Conservation (phyloP, 1,284 basidiomycete species). For the Rhodotorula sp. region DNA sequence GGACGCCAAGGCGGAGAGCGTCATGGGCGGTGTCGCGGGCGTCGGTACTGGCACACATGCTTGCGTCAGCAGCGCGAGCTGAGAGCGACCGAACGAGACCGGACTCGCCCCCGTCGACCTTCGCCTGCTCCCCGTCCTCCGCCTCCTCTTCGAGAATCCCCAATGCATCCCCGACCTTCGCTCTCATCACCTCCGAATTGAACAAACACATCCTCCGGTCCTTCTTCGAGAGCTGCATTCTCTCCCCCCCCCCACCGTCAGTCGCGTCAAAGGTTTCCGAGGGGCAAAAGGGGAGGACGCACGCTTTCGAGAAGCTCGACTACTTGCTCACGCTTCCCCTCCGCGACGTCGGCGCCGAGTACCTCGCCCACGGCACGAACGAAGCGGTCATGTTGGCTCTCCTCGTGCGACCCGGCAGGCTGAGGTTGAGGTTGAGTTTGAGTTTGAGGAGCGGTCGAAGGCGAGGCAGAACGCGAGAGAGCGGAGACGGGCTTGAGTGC, state of each 20-base stretch:
- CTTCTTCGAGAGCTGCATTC: slow-evolving; percentile 63
- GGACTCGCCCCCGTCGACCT: background rate
- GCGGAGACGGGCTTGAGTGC: slow-evolving; percentile 16
- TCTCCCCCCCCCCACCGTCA: too few relatives aligned
- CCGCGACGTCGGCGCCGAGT: slow-evolving; percentile 53
- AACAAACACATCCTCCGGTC: slow-evolving; percentile 86
- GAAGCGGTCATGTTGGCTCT: slow-evolving; percentile 66
- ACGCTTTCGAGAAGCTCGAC: slow-evolving; percentile 67
- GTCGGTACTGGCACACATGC: too few relatives aligned
- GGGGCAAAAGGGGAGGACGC: background rate
- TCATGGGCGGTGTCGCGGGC: background rate
- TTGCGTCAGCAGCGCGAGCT: background rate
- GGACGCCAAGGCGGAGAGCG: slow-evolving; percentile 48
- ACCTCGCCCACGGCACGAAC: slow-evolving; percentile 63
- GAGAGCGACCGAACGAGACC: slow-evolving; percentile 47
- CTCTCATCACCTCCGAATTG: slow-evolving; percentile 72
- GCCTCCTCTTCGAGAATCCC: slow-evolving; percentile 54
- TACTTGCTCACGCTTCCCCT: slow-evolving; percentile 62
- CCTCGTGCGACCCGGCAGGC: too few relatives aligned
- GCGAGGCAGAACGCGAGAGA: slow-evolving; percentile 46
- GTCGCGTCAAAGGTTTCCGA: too few relatives aligned
- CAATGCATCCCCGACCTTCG: slow-evolving; percentile 77
- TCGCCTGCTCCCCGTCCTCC: background rate
- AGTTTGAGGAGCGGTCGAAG: too few relatives aligned
- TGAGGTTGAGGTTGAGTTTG: too few relatives aligned